Percentiles rank a stretch among this genome's conserved stretches.
Conservation (phyloP, 2,329 filamentous ascomycete genomes). For the Arachnomyces sp. region DNA sequence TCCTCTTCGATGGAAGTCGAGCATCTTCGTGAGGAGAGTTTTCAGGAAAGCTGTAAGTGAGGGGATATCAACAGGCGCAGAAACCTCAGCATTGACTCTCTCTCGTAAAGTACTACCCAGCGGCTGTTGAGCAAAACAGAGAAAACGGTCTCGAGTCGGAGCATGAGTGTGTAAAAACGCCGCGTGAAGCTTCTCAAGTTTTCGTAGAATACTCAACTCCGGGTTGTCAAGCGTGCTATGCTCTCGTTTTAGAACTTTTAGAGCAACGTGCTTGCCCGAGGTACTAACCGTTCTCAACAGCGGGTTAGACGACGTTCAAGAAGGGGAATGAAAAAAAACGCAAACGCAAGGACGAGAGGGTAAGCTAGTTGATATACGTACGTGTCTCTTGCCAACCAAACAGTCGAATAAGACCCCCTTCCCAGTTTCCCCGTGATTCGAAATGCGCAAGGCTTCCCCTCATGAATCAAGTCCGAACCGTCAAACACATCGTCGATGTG, state of each 20-base stretch:
- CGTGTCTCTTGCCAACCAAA: conserved; percentile 9
- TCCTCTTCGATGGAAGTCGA: conserved; percentile 4
- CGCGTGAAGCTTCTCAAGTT: conserved; percentile 6
- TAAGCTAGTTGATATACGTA: no score
- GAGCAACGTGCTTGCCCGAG: conserved; percentile 1
- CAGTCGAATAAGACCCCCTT: conserved; percentile 10
- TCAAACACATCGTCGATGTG: conserved; percentile 8
- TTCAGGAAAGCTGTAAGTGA: conserved; percentile 3
- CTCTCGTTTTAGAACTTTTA: conserved; percentile 5
- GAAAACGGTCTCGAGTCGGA: conserved; percentile 3
- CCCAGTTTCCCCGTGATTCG: conserved; percentile 10
- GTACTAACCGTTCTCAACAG: conserved; percentile 2
- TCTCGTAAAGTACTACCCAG: conserved; percentile 5
- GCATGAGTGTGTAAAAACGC: conserved; percentile 9
- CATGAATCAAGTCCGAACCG: conserved; percentile 6
- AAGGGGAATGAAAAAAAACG: neutral
- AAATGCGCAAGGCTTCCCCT: conserved; percentile 5
- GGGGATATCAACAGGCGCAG: neutral
- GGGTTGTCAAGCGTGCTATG: conserved; percentile 7
- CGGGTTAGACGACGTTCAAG: neutral
- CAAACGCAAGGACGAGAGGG: no score
- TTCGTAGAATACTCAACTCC: conserved; percentile 9
- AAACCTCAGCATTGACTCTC: neutral
- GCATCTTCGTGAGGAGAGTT: conserved; percentile 5
- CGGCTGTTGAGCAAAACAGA: conserved; percentile 9